phyloP scores from a whole-genome alignment of 371 early-diverging fungal genomes.

The Mortierella polycephala region DNA sequence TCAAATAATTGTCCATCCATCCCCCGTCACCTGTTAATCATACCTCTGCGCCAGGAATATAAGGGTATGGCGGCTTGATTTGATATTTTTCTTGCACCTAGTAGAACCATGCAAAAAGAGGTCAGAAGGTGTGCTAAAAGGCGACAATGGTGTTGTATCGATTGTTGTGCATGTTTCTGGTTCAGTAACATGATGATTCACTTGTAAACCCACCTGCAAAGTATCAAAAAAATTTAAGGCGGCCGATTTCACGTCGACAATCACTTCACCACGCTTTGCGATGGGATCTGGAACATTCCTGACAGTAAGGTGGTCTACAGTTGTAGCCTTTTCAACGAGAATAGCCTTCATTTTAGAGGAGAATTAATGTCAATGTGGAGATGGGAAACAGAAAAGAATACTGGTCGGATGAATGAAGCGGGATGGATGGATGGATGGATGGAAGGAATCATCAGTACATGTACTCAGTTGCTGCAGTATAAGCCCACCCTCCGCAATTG shows the following conservation, averaged over 20 bases:
- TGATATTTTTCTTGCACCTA: constrained; percentile 88
- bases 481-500: background rate
- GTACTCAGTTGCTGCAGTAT: too few species aligned
- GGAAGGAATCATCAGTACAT: background rate
- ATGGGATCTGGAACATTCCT: constrained; percentile 66
- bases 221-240: constrained; percentile 90
- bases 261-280: constrained; percentile 69
- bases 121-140: background rate
- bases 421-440: background rate
- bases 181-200: too few species aligned
- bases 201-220: constrained; percentile 83
- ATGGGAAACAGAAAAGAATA: background rate
- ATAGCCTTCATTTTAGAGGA: constrained; percentile 72
- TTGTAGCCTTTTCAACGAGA: constrained; percentile 74
- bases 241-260: constrained; percentile 77
- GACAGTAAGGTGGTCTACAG: constrained; percentile 75
- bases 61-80: constrained; percentile 83
- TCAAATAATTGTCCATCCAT: too few species aligned
- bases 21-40: background rate
- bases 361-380: background rate
- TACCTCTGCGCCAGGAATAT: constrained; percentile 85
- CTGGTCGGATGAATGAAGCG: background rate
- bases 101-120: background rate
- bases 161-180: too few species aligned
- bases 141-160: background rate